Base-by-base conservation (phyloP, 805 yeast genomes). In the Barnettozyma californica region DNA sequence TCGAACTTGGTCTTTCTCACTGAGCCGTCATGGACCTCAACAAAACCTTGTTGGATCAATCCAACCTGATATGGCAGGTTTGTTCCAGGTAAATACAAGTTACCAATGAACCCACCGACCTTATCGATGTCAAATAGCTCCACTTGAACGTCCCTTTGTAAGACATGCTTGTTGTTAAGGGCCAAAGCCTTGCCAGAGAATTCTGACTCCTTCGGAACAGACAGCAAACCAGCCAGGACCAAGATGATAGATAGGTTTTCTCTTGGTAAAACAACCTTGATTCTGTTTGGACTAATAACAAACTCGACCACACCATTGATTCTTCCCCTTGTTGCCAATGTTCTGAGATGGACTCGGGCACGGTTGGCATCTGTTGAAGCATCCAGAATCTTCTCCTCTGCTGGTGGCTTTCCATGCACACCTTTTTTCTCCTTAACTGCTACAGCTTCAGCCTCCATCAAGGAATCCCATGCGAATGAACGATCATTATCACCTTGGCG, bases 51-150 rank as follows among this genome's bases (percentile, higher is more conserved):
- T 27, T 72, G 71, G 49, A 85, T 69, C 46, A 88, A 70, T 19
- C 69, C 64, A 13, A 74, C 68, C 57, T 84, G 91, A 53, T 80
- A 72, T 20, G 88, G 90, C 29, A 63, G 56, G 27, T 71, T 69
- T 41, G 70, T 71, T 2, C 79, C 74, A 13, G 75, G 76, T 10
- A 79, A 59, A 60, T 69, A 84, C 45, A 87, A 58, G 58, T 81
- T 79, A 42, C 95, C 94, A 59, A 87, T 79, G 60, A 89, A 89
- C 0, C 86, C 87, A 49, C 96, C 96, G 48, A 83, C 72, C 60
- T 81, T 85, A 63, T 89, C 96, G 45, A 78, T 77, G 49, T 78
- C 83, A 54, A 78, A 78, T 19, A 88, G 76, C 46, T 83, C 84
- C 53, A 88, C 69, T 53, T 77, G 81, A 39, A 88, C 87, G 52